Conservation (phyloP, 352 stramenopile genomes). For the Blastocystis sp. region DNA sequence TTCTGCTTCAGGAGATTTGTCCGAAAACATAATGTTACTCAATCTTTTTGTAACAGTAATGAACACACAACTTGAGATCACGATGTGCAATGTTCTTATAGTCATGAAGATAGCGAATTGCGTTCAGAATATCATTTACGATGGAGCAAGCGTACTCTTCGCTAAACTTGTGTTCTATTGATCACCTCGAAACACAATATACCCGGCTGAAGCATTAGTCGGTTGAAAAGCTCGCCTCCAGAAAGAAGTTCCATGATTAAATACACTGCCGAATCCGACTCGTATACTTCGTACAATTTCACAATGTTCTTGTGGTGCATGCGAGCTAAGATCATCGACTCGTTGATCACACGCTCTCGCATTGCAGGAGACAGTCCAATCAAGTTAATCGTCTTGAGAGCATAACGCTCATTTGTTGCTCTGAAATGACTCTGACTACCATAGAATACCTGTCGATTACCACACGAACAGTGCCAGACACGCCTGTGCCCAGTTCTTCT, state of each 20-base stretch:
- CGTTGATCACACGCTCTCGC: background rate
- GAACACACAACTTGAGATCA: conserved; percentile 5
- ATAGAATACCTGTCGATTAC: background rate
- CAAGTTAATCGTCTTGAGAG: conserved; percentile 45
- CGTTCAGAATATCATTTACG: conserved; percentile 38
- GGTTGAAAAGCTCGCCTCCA: conserved; percentile 48
- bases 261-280: conserved; percentile 5
- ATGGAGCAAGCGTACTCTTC: conserved; percentile 39
- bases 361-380: background rate
- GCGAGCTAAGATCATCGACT: conserved; percentile 17
- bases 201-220: conserved; percentile 33
- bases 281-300: conserved; percentile 58
- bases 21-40: conserved; percentile 42
- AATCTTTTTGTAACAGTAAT: background rate
- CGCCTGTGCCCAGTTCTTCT: conserved; percentile 25
- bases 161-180: conserved; percentile 29
- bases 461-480: conserved; percentile 30
- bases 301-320: conserved; percentile 59
- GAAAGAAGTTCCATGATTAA: conserved; percentile 47
- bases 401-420: conserved; percentile 14
- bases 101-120: conserved; percentile 53
- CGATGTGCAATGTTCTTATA: conserved; percentile 60
- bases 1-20: conserved; percentile 40
- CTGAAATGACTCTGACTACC: background rate
- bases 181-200: background rate